Evolutionary conservation across 169 alveolate genomes (phyloP).

Genomic region (Plasmodium gaboni): DNA sequence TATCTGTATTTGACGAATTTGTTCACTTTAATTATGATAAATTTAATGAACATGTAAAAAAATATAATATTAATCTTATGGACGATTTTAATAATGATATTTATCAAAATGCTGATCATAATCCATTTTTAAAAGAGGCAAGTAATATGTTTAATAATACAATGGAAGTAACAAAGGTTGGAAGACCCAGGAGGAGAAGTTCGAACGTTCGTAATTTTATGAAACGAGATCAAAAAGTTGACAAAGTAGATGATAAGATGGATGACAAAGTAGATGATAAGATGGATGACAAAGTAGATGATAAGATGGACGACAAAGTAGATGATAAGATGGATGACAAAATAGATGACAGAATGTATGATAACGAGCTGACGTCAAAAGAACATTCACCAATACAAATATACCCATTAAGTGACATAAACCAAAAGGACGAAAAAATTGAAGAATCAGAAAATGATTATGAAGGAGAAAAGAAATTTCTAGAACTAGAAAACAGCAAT

Average conservation of each 20-base stretch:
- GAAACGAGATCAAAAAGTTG: background rate
- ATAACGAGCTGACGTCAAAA: background rate
- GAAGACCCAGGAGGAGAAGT: background rate
- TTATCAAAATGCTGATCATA: conserved; percentile 34
- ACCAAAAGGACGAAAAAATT: background rate
- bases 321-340: too few species aligned
- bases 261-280: background rate
- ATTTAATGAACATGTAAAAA: conserved; percentile 14
- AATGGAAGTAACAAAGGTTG: background rate
- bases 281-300: background rate
- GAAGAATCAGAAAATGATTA: background rate
- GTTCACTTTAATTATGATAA: conserved; percentile 53
- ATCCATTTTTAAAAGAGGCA: conserved; percentile 17
- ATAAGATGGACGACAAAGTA: too few species aligned
- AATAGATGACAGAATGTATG: background rate
- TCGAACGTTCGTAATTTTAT: background rate
- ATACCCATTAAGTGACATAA: too few species aligned
- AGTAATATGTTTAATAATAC: conserved; percentile 1
- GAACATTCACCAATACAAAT: too few species aligned
- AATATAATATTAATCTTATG: conserved; percentile 3
- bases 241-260: background rate
- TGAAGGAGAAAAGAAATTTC: conserved; percentile 33
- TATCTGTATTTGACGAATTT: conserved; percentile 46
- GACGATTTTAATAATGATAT: conserved; percentile 52
- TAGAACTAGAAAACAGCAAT: conserved; percentile 32